phyloP scores from a whole-genome alignment of 257 asterid genomes.

The Nicotiana tomentosiformis region DNA sequence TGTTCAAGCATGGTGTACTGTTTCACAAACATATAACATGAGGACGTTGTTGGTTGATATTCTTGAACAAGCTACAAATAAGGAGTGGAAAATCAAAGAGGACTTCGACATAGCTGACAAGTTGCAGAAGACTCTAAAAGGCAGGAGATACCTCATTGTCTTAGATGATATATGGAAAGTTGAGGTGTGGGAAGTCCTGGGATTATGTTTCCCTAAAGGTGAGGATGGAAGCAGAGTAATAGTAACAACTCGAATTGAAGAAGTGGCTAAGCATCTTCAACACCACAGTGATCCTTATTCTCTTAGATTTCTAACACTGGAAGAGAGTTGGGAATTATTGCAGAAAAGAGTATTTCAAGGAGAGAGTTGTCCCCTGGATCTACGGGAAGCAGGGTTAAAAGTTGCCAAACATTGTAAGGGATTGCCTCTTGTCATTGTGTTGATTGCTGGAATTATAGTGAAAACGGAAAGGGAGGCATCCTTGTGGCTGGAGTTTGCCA shows the following conservation, averaged over 20 bases:
- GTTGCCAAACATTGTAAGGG: background rate
- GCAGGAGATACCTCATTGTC: background rate
- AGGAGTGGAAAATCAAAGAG: background rate
- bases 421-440: background rate
- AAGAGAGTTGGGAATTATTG: too few species aligned
- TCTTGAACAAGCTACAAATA: background rate
- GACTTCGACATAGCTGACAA: background rate
- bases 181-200: background rate
- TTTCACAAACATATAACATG: background rate
- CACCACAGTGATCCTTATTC: too few species aligned
- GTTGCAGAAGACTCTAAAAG: background rate
- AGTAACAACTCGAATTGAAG: too few species aligned
- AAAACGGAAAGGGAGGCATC: background rate
- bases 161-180: constrained; percentile 9
- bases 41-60: background rate
- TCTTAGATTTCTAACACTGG: too few species aligned
- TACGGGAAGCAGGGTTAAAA: background rate
- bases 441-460: background rate
- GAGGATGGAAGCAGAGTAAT: too few species aligned
- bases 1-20: background rate
- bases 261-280: too few species aligned
- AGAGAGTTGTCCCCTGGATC: background rate
- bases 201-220: background rate
- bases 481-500: background rate
- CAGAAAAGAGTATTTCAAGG: too few species aligned